Evolutionary conservation across 2,329 filamentous ascomycete species (phyloP).

Genomic region (Fusarium acutatum): DNA sequence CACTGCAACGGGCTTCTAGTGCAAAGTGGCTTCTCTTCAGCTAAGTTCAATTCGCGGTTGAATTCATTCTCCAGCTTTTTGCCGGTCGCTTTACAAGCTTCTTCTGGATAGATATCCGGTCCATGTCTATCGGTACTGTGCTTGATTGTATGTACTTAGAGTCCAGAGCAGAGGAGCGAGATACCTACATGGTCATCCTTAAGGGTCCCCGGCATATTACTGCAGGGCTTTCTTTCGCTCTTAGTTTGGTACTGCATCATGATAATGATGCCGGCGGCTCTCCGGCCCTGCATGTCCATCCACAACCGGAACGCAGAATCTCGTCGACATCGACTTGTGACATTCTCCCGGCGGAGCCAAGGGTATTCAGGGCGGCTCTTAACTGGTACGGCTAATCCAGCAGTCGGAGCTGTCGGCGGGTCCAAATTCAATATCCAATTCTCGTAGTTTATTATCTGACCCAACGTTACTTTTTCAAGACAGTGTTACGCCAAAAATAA

Average conservation of each 20-base stretch:
- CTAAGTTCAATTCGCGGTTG: slow-evolving; percentile 32
- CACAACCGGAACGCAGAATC: slow-evolving; percentile 6
- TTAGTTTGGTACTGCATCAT: neutral
- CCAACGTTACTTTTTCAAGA: slow-evolving; percentile 9
- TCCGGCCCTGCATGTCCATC: slow-evolving; percentile 29
- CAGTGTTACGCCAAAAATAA: slow-evolving; percentile 17
- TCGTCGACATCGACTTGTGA: slow-evolving; percentile 5
- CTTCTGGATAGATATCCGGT: slow-evolving; percentile 28
- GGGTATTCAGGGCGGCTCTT: slow-evolving; percentile 33
- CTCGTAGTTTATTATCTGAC: slow-evolving; percentile 18
- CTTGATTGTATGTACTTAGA: neutral
- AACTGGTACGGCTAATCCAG: slow-evolving; percentile 42
- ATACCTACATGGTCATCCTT: slow-evolving; percentile 7
- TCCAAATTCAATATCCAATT: slow-evolving; percentile 30
- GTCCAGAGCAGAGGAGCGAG: neutral
- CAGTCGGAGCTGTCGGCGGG: slow-evolving; percentile 32
- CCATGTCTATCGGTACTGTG: neutral
- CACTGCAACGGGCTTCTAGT: slow-evolving; percentile 33
- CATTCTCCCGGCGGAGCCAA: slow-evolving; percentile 37
- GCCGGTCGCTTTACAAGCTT: slow-evolving; percentile 21
- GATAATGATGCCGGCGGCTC: slow-evolving; percentile 26
- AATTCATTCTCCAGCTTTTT: slow-evolving; percentile 27
- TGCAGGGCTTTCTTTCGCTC: slow-evolving; percentile 3
- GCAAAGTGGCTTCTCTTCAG: slow-evolving; percentile 25
- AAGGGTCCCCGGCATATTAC: slow-evolving; percentile 21